A percentile compares a stretch with the other conserved stretches of the same genome.
Evolutionary conservation across 257 asterid species (phyloP).

Genomic region (Solanum appendiculatum): DNA sequence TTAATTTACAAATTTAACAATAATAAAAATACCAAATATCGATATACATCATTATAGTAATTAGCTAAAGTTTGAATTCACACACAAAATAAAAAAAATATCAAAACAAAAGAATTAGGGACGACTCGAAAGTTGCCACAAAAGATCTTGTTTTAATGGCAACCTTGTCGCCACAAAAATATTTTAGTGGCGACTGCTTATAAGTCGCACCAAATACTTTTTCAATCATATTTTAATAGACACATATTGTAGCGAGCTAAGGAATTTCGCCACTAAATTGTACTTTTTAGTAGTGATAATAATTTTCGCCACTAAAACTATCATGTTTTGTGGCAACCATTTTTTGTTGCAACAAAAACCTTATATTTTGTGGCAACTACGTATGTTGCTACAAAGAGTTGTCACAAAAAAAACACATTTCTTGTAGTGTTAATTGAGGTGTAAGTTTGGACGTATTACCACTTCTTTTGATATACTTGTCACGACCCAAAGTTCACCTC

Average conservation of each 20-base stretch:
- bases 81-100: background rate
- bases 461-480: too few relatives aligned
- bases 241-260: background rate
- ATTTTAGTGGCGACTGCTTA: too few relatives aligned
- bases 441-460: too few relatives aligned
- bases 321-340: background rate
- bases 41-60: too few relatives aligned
- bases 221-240: background rate
- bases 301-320: too few relatives aligned
- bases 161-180: too few relatives aligned
- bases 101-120: background rate
- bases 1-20: too few relatives aligned
- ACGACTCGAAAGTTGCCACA: too few relatives aligned
- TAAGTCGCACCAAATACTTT: background rate
- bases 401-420: background rate
- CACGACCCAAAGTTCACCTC: too few relatives aligned
- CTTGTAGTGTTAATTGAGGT: background rate
- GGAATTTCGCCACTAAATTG: background rate
- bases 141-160: too few relatives aligned
- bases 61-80: too few relatives aligned
- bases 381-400: background rate
- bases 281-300: background rate
- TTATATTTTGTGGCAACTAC: background rate
- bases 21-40: too few relatives aligned
- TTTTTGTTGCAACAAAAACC: background rate